Evolutionary conservation across 306 rosid genomes (phyloP), one percentile per base, ranked within the genome.

Genomic region (Rosa multiflora): DNA sequence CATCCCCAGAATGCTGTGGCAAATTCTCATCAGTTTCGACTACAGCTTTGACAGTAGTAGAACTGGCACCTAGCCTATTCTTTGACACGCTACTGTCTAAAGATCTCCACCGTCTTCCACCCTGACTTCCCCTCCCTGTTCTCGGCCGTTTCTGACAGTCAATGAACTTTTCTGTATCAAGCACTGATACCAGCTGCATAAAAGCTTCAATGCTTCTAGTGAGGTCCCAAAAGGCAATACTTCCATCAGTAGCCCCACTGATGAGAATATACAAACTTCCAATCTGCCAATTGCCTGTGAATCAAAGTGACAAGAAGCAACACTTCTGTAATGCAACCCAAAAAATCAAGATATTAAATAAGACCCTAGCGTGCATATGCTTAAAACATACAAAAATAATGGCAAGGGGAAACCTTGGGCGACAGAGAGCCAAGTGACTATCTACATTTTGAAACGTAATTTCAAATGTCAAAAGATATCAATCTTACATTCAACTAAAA

Each of bases 91-190:
- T 85, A 77, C 78, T 82, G 37, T 83, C 81, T 66, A 91, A 83
- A 67, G 92, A 91, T 86, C 96, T 93, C 96, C 99, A 90, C 93
- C 85, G 70, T 75, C 98, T 90, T 64, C 99, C 99, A 70, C 99
- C 99, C 83, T 93, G 99, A 85, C 99, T 95, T 76, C 98, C 99
- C 80, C 98, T 90, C 75, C 99, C 99, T 2, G 99, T 93, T 26
- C 89, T 89, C 56, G 98, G 99, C 73, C 98, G 90, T 78, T 88
- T 95, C 73, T 91, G 99, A 84, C 87, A 86, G 77, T 93, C 93
- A 79, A 91, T 83, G 58, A 84, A 79, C 74, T 82, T 86, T 83
- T 89, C 96, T 55, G 85, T 73, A 67, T 85, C 77, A 79, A 81
- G 87, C 82, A 77, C 84, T 11, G 90, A 92, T 70, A 93, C 83